Evolutionary conservation across 805 yeast species (phyloP).

Genomic region (Myxozyma melibiosi): DNA sequence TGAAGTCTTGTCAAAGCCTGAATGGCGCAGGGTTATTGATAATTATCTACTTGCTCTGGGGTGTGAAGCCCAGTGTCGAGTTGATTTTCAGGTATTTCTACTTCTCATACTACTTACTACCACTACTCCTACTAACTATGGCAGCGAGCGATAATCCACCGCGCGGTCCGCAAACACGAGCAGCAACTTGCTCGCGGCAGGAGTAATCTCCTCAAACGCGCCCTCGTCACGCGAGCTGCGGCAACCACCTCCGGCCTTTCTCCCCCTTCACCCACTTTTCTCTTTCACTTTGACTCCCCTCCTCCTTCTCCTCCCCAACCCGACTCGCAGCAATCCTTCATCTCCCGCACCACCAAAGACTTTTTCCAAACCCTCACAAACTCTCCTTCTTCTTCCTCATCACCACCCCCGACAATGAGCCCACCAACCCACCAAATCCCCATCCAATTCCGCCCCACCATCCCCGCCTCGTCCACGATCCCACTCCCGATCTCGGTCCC

Average conservation of each 20-base stretch:
- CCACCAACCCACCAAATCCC: background rate
- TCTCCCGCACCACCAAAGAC: slow-evolving; percentile 7
- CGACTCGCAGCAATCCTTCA: no score
- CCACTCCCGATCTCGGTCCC: slow-evolving; percentile 35
- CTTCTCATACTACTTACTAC: background rate
- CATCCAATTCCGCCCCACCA: background rate
- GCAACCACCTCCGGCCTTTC: background rate
- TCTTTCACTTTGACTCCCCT: background rate
- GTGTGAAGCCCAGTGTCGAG: slow-evolving; percentile 70
- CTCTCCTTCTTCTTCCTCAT: background rate
- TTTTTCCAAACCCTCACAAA: slow-evolving; percentile 4
- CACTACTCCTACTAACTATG: background rate
- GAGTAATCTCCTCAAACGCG: slow-evolving; percentile 18
- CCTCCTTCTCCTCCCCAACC: no score
- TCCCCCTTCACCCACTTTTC: slow-evolving; percentile 9
- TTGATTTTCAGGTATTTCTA: slow-evolving; percentile 51
- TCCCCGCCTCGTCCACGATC: background rate
- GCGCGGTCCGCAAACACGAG: slow-evolving; percentile 42
- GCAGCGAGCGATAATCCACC: slow-evolving; percentile 33
- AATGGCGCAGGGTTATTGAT: slow-evolving; percentile 76
- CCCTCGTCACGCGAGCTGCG: slow-evolving; percentile 18
- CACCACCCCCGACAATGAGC: background rate
- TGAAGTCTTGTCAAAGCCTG: slow-evolving; percentile 47
- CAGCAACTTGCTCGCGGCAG: slow-evolving; percentile 30
- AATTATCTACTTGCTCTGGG: slow-evolving; percentile 65